Evolutionary conservation across 257 asterid genomes (phyloP).

Genomic region (Rauvolfia tetraphylla): DNA sequence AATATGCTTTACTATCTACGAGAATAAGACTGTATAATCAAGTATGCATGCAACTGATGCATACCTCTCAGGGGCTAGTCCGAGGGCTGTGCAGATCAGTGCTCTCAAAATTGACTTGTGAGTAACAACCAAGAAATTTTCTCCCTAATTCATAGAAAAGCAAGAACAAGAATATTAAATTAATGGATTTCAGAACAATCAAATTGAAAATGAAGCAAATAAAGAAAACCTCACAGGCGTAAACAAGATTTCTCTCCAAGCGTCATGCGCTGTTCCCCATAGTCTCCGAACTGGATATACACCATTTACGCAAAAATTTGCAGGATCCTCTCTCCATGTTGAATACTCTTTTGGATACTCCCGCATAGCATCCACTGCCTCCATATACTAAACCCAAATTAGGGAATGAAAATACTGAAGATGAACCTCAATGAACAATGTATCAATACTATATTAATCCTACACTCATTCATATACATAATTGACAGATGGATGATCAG

Average conservation of each 20-base stretch:
- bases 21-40: neutral
- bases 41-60: neutral
- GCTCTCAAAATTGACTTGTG: constrained; percentile 86
- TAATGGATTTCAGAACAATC: neutral
- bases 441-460: neutral
- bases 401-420: constrained; percentile 29
- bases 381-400: constrained; percentile 56
- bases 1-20: neutral
- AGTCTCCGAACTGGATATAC: constrained; percentile 47
- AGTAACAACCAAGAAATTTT: constrained; percentile 63
- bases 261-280: constrained; percentile 63
- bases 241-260: constrained; percentile 66
- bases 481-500: neutral
- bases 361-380: constrained; percentile 84
- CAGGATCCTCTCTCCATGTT: constrained; percentile 82
- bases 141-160: constrained; percentile 48
- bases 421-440: neutral
- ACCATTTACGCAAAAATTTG: constrained; percentile 53
- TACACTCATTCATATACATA: neutral
- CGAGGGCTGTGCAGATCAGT: constrained; percentile 79
- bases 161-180: neutral
- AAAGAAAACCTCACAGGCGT: constrained; percentile 41
- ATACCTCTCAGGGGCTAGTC: constrained; percentile 72
- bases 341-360: constrained; percentile 60
- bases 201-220: neutral